Conservation (phyloP, 805 yeast species). For the Lipomyces anomalus region DNA sequence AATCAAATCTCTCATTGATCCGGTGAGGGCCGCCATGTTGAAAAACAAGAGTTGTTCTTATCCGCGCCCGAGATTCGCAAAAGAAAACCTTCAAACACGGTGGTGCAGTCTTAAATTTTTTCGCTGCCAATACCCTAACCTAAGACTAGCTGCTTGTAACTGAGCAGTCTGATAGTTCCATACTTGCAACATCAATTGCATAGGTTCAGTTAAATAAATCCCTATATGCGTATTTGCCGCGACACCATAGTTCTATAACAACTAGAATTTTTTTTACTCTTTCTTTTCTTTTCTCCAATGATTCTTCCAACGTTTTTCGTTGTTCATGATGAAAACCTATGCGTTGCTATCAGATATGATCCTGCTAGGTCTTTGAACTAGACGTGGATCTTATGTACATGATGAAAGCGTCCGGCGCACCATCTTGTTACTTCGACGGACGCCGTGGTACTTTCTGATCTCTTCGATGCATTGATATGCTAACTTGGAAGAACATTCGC, state of each 20-base stretch:
- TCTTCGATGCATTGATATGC: background rate
- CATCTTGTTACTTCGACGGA: constrained; percentile 23
- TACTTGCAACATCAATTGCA: no score
- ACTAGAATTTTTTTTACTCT: background rate
- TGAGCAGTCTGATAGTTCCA: no score
- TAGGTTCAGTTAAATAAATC: no score
- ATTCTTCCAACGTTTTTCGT: constrained; percentile 26
- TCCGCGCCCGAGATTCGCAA: no score
- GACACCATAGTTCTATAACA: no score
- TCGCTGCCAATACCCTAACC: no score
- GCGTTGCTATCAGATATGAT: constrained; percentile 22
- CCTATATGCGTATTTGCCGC: no score
- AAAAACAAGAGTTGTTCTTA: no score
- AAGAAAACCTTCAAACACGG: no score
- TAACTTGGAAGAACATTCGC: no score
- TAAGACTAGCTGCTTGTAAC: no score
- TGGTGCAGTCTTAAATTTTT: no score
- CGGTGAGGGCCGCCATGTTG: background rate
- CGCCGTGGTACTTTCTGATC: constrained; percentile 23
- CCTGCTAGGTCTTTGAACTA: constrained; percentile 1
- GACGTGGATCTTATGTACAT: constrained; percentile 4
- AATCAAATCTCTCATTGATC: background rate
- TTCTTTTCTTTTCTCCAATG: constrained; percentile 14
- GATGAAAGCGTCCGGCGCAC: constrained; percentile 26
- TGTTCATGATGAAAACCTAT: constrained; percentile 22